phyloP scores from a whole-genome alignment of 164 flowering plant genomes.

The Saururus chinensis region DNA sequence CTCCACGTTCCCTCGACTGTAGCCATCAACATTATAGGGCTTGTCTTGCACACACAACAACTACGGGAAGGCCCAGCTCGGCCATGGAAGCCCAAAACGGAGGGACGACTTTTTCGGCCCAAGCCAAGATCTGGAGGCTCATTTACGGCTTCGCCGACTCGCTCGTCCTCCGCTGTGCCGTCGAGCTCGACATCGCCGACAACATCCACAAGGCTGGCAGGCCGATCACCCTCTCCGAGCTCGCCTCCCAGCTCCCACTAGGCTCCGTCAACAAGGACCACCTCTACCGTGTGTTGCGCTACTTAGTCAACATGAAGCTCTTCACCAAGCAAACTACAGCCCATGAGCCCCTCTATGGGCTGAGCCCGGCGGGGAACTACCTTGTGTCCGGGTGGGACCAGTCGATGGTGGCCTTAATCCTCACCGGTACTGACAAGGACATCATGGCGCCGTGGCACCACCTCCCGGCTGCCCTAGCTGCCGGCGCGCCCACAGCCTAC shows the following conservation, averaged over 20 bases:
- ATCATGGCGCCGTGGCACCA: conserved; percentile 16
- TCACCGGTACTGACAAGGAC: conserved; percentile 6
- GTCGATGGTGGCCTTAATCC: conserved; percentile 8
- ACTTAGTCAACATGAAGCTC: conserved; percentile 15
- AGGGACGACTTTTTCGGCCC: conserved; percentile 1
- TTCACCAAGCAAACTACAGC: conserved; percentile 4
- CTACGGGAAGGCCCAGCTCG: too few species aligned
- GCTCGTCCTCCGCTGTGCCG: conserved; percentile 22
- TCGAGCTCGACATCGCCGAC: conserved; percentile 32
- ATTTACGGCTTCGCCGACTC: conserved; percentile 20
- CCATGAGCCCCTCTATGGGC: conserved; percentile 7
- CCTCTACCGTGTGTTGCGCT: conserved; percentile 23
- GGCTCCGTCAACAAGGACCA: conserved; percentile 4
- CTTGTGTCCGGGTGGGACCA: conserved; percentile 9
- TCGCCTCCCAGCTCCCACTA: conserved; percentile 12
- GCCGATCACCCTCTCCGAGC: conserved; percentile 23
- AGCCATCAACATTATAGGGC: too few species aligned
- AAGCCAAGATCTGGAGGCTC: conserved; percentile 18
- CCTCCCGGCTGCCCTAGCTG: conserved; percentile 5
- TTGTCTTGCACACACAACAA: too few species aligned
- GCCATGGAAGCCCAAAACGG: conserved; percentile 4
- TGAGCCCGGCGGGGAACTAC: conserved; percentile 11
- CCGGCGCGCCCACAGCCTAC: conserved; percentile 9
- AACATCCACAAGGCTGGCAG: conserved; percentile 29
- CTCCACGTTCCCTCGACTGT: too few species aligned